Base-by-base conservation (phyloP, 169 alveolate species). In the Eimeria sp. region DNA sequence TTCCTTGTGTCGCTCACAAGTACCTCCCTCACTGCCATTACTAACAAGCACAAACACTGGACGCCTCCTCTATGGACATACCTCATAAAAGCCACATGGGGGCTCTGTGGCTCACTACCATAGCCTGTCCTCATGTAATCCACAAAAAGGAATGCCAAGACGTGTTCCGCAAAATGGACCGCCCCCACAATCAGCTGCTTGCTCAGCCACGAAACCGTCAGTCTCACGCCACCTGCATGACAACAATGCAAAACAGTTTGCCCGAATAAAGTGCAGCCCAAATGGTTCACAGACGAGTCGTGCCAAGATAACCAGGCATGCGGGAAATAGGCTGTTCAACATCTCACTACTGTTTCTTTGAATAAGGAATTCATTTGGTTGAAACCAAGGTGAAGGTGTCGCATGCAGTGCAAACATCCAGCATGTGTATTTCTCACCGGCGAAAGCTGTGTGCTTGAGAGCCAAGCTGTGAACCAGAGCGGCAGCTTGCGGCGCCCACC, bases 81-180 rank as follows among this genome's bases (percentile, higher is more conserved):
- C 96, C 96, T 72, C 30, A 94, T 34, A 34, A 94, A 75, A 5
- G 95, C 96, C 34, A 94, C 96, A 5, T 94, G 96, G 6, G 95
- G 95, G n/a, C 89, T 78, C 54, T 94, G 94, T 6, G 96, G 96
- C 82, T 76, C 95, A 58, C 57, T 76, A 14, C 75, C 95, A 47
- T 70, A 94, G 51, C 96, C 96, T 70, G 83, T 80, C 47, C 86
- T 61, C 92, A 40, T 76, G 25, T 40, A 58, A 83, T 84, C 96
- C 27, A 86, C 95, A 73, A 94, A 94, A 30, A 94, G 86, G 80
- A 54, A 45, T 16, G 83, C 83, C 75, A 86, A 34, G 75, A 94
- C 83, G 63, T 94, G 96, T 86, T 94, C 96, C 25, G 51, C 94
- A 45, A 84, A 67, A 34, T 86, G 95, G 34, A 86, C 95, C 73